Percentiles rank a stretch among this genome's conserved stretches.
phyloP scores from a whole-genome alignment of 2,329 filamentous ascomycete genomes.

The Hypoxylon sp. region DNA sequence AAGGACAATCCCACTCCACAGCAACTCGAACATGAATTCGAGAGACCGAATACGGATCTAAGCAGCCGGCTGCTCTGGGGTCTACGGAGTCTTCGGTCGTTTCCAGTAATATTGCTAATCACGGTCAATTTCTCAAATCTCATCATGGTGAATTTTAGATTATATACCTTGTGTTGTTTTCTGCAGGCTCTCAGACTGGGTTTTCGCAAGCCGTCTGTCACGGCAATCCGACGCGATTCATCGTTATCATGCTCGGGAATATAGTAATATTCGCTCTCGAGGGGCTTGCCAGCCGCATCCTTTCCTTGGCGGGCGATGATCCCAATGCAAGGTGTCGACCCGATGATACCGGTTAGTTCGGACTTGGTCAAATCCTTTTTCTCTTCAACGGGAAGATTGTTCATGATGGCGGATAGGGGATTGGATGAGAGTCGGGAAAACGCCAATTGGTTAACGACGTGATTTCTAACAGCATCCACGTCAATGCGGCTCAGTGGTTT shows the following conservation, averaged over 20 bases:
- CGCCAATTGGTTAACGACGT: constrained; percentile 94
- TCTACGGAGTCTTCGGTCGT: constrained; percentile 69
- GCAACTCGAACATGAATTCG: constrained; percentile 3
- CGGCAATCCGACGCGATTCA: constrained; percentile 80
- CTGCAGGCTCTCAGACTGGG: constrained; percentile 89
- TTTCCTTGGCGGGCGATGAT: constrained; percentile 92
- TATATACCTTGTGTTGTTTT: constrained; percentile 95
- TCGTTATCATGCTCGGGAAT: constrained; percentile 88
- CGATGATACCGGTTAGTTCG: constrained; percentile 78
- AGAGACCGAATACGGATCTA: constrained; percentile 5
- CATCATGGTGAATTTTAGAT: constrained; percentile 25
- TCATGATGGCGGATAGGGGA: constrained; percentile 89
- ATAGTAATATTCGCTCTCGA: constrained; percentile 99
- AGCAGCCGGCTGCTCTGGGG: constrained; percentile 23
- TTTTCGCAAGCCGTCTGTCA: constrained; percentile 88
- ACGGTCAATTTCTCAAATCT: constrained; percentile 34
- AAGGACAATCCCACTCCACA: not conserved
- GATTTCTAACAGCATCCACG: constrained; percentile 75
- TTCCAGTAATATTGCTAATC: constrained; percentile 78
- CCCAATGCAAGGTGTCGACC: constrained; percentile 82
- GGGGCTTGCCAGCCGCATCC: constrained; percentile 90
- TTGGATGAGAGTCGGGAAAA: constrained; percentile 94
- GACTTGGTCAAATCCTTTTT: constrained; percentile 70
- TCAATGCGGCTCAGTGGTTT: constrained; percentile 53
- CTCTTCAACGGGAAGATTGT: constrained; percentile 80